Evolutionary conservation across 1,284 basidiomycete species (phyloP), one percentile per base, ranked within the genome.

Genomic region (Ceraceosorus bombacis): DNA sequence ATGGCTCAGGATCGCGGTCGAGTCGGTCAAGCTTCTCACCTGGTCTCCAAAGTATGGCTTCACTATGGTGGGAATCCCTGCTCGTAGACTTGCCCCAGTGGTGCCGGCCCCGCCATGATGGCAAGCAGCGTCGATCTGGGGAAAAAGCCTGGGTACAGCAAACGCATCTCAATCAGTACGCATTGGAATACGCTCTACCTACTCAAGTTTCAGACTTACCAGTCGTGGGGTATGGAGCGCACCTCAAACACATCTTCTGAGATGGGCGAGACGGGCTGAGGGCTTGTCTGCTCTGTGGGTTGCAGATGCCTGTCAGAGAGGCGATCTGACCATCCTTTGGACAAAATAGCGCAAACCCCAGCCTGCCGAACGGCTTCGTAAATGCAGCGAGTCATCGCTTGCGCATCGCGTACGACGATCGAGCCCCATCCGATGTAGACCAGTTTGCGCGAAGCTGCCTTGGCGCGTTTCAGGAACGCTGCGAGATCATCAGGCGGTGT

Each of bases 391-490:
- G 92, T 96, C 88, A 96, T 91, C 49, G 84, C 84, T 70, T 85
- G 87, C 0, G 94, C 92, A 78, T 98, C 91, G 8, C 90, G 88
- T 17, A 98, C 93, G 54, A 98, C 91, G 64, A 96, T 94, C 62
- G 91, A 95, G n/a, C 94, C 94, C 76, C 96, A 98, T 37, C 94
- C 94, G 67, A 98, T 92, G 80, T 97, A 98, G 5, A 97, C 91
- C 39, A 98, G 82, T 80, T 94, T 96, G 83, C 89, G 90, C 61
- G 84, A 83, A 17, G 81, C 79, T 41, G 81, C 80, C 67, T 85
- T 87, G 5, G 92, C 89, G 40, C 81, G 80, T 57, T 87, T 84
- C 59, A 98, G 89, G 75, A 96, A 98, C 43, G 84, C 78, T 1
- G 90, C 79, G 6, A 98, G 82, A 49, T 86, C 87, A 6, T 82